Evolutionary conservation across 441 rosid genomes (phyloP).

Genomic region (Adansonia rubrostipa): DNA sequence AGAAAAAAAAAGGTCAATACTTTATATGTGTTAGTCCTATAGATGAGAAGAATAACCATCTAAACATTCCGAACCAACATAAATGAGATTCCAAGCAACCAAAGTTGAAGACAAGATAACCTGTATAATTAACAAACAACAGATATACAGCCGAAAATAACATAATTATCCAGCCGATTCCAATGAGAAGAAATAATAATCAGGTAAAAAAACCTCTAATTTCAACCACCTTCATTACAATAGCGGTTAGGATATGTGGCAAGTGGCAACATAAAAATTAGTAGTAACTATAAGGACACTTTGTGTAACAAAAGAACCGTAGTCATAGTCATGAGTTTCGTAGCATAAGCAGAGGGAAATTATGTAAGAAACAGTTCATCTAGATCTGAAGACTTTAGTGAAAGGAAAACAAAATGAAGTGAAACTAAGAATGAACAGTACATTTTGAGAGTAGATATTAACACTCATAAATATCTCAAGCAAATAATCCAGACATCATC

Average conservation of each 20-base stretch:
- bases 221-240: not conserved
- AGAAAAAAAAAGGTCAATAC: not conserved
- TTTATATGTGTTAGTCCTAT: not conserved
- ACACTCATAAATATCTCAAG: not conserved
- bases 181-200: not conserved
- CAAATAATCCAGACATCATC: not conserved
- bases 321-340: not conserved
- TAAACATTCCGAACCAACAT: not conserved
- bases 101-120: not conserved
- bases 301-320: not conserved
- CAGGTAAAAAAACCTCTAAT: not conserved
- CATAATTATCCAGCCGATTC: not conserved
- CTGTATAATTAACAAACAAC: not conserved
- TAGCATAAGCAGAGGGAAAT: not conserved
- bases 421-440: not conserved
- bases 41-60: not conserved
- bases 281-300: not conserved
- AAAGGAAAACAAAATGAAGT: not conserved
- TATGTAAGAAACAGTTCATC: not conserved
- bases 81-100: not conserved
- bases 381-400: not conserved
- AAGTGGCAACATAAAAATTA: not conserved
- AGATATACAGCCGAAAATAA: not conserved
- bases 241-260: not conserved
- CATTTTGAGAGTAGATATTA: not conserved